These are phyloP conservation scores for Geranium brycei DNA, from an alignment of 345 rosid species.

Conservation along the genomic window DNA sequence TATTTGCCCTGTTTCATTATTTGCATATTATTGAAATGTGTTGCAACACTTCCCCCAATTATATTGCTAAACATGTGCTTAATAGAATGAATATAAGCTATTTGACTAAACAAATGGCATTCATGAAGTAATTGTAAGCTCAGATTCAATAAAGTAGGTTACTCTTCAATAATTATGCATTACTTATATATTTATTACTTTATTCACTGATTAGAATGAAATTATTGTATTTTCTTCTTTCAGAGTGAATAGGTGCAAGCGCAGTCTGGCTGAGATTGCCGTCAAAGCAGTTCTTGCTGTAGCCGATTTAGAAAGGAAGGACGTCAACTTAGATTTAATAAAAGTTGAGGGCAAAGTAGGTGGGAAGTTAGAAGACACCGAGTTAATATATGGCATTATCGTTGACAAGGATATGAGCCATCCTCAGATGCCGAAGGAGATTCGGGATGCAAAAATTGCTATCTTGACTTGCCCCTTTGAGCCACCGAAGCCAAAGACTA, in stretches of 20 bases:
- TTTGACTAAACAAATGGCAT: neutral
- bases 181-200: too few relatives aligned
- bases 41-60: neutral
- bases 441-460: conserved; percentile 90
- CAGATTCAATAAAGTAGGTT: neutral
- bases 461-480: conserved; percentile 95
- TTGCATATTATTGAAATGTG: neutral
- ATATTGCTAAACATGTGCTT: neutral
- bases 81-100: neutral
- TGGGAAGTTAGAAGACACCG: conserved; percentile 84
- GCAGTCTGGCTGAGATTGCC: conserved; percentile 83
- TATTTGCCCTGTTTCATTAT: neutral
- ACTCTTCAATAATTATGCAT: too few relatives aligned
- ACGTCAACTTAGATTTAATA: conserved; percentile 83
- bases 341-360: conserved; percentile 96
- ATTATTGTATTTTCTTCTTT: conserved; percentile 11
- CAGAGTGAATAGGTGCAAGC: conserved; percentile 92
- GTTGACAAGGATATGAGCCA: conserved; percentile 96
- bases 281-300: conserved; percentile 93
- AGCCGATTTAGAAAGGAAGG: conserved; percentile 89
- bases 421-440: conserved; percentile 93
- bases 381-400: conserved; percentile 69
- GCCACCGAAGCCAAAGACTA: conserved; percentile 98
- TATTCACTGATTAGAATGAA: neutral
- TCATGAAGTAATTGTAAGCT: neutral